Base-by-base conservation (phyloP, 768 basidiomycete genomes). In the Amanita jacksonii region DNA sequence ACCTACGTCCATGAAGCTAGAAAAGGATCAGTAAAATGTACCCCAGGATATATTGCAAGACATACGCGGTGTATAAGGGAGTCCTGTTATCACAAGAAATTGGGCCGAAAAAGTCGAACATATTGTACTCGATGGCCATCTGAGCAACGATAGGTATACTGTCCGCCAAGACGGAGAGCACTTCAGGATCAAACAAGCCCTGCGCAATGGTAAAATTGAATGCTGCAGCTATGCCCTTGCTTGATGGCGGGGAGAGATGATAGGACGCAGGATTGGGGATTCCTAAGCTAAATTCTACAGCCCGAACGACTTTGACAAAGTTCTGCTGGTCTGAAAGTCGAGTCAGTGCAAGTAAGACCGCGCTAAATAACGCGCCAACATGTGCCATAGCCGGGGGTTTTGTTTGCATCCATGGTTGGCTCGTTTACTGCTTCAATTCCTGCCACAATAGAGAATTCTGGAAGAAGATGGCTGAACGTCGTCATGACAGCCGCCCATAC, bases 401-500 rank as follows among this genome's bases (percentile, higher is more conserved):
- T 59, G 13, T 44, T 55, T 6, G 83, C 81, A 53, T 89, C 62
- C 81, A 77, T 81, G 52, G 85, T 76, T 0, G 81, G 82, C 46
- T 89, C 86, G 49, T 89, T 89, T 20, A 81, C 67, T 1, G 86
- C 86, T 51, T 89, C 73, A 23, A 89, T 80, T 1, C 81, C 66
- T 33, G 81, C 78, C 13, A 82, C 84, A 24, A 66, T 74, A 13
- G 52, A 62, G 53, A 89, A 89, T 31, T 65, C 62, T 4, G 84
- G 70, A 54, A 87, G 79, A 25, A 82, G 60, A 51, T 89, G 86
- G 1, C 81, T 63, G 3, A 89, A 63, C 8, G 72, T 60, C 1
- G 86, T 81, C 79, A 88, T 87, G 15, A 88, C 81, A 9, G 77
- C 78, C 0, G 84, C 77, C 86, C 86, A 89, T n/a, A 80, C 62